These are phyloP conservation scores for Chenopodium formosanum DNA, from an alignment of 148 eudicot species.

Conservation along the genomic window DNA sequence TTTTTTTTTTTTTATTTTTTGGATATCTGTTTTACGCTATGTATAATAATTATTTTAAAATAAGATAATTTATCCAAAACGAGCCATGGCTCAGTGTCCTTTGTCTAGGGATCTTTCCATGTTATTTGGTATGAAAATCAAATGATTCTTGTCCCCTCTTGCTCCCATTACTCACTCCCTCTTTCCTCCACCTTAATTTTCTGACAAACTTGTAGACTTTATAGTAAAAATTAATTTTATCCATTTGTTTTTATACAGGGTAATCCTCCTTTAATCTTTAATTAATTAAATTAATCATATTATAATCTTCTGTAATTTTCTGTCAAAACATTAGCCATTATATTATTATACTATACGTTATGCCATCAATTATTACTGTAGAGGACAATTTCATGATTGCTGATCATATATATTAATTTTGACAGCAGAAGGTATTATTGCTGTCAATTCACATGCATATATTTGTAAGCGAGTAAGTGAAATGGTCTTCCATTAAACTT, in stretches of 20 bases:
- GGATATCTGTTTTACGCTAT: not conserved
- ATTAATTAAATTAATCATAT: not conserved
- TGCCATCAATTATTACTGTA: slow-evolving; percentile 29
- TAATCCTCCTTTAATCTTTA: not conserved
- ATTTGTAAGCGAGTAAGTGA: slow-evolving; percentile 3
- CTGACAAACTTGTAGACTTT: slow-evolving; percentile 29
- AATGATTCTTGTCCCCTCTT: slow-evolving; percentile 58
- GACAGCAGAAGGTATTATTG: slow-evolving; percentile 13
- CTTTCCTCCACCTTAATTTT: slow-evolving; percentile 35
- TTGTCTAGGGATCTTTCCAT: slow-evolving; percentile 84
- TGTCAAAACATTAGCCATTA: slow-evolving; percentile 1
- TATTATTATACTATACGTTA: slow-evolving; percentile 4
- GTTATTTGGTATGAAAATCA: slow-evolving; percentile 49
- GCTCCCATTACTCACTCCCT: slow-evolving; percentile 13
- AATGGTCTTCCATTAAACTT: slow-evolving; percentile 2
- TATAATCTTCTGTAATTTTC: not conserved
- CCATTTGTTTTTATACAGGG: slow-evolving; percentile 2
- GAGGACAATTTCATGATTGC: slow-evolving; percentile 24
- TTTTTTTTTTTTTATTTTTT: no score
- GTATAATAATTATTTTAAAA: not conserved
- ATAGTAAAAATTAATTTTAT: slow-evolving; percentile 4
- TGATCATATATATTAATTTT: not conserved
- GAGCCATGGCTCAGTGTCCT: slow-evolving; percentile 45
- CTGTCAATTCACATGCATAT: slow-evolving; percentile 29
- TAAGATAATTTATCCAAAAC: slow-evolving; percentile 27